Percentiles rank a stretch among this genome's conserved stretches.
Conservation (phyloP, 257 asterid species). For the Solanum tarapatanum region DNA sequence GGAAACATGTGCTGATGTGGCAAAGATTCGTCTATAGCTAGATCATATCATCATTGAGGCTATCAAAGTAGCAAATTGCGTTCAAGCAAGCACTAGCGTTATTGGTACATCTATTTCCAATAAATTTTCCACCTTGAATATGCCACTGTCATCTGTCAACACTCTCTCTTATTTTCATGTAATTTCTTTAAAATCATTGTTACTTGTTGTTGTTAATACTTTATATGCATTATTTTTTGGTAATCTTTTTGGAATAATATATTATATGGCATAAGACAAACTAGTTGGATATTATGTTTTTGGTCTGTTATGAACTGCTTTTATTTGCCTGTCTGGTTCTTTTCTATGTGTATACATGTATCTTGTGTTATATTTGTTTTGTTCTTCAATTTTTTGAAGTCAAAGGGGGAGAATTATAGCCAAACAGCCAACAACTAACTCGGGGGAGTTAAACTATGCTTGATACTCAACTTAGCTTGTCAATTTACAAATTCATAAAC, state of each 20-base stretch:
- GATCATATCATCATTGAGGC: background rate
- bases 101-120: background rate
- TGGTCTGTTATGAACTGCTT: no score
- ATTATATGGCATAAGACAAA: background rate
- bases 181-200: no score
- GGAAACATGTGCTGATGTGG: background rate
- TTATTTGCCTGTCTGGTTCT: no score
- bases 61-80: background rate
- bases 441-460: background rate
- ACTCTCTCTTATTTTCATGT: background rate
- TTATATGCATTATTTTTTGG: no score
- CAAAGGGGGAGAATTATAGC: background rate
- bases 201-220: no score
- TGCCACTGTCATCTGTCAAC: background rate
- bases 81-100: background rate
- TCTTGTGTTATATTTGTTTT: background rate
- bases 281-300: background rate
- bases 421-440: background rate
- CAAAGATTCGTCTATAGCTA: background rate
- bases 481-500: background rate
- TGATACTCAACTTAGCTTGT: background rate
- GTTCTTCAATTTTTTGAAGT: background rate
- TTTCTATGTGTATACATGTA: no score
- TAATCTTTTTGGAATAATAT: no score
- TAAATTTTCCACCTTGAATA: background rate